A percentile compares a stretch with the other conserved stretches of the same genome.
Evolutionary conservation across 2,329 filamentous ascomycete genomes (phyloP).

Genomic region (Beauveria sp.): DNA sequence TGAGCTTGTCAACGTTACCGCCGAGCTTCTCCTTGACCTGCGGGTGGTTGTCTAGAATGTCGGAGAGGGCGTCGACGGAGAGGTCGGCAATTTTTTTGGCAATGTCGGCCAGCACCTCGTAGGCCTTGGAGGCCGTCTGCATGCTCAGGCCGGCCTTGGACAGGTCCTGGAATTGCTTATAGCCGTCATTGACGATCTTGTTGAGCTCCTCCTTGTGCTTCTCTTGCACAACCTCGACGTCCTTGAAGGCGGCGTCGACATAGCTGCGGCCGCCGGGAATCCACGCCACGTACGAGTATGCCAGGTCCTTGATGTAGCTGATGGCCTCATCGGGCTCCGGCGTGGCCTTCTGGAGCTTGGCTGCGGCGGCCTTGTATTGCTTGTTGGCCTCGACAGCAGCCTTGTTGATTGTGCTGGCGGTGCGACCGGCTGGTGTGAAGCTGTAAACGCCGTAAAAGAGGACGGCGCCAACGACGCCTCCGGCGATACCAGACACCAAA

Average conservation of each 20-base stretch:
- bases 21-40: constrained; percentile 65
- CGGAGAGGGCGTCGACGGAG: constrained; percentile 51
- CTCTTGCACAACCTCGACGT: constrained; percentile 58
- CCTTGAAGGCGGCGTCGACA: constrained; percentile 62
- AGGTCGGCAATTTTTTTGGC: constrained; percentile 52
- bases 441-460: constrained; percentile 36
- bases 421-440: constrained; percentile 35
- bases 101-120: constrained; percentile 55
- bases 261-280: constrained; percentile 63
- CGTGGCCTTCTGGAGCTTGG: constrained; percentile 53
- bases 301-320: constrained; percentile 55
- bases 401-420: constrained; percentile 37
- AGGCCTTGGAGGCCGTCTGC: constrained; percentile 53
- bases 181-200: constrained; percentile 58
- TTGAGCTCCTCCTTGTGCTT: constrained; percentile 66
- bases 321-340: constrained; percentile 62
- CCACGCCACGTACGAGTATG: constrained; percentile 61
- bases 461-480: constrained; percentile 35
- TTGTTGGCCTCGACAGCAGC: constrained; percentile 46
- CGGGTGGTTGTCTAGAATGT: constrained; percentile 68
- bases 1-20: constrained; percentile 58
- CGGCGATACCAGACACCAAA: constrained; percentile 33
- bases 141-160: constrained; percentile 53
- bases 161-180: constrained; percentile 56
- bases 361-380: constrained; percentile 51